phyloP scores from a whole-genome alignment of 1,284 basidiomycete genomes.

The Trichosporon coremiiforme region DNA sequence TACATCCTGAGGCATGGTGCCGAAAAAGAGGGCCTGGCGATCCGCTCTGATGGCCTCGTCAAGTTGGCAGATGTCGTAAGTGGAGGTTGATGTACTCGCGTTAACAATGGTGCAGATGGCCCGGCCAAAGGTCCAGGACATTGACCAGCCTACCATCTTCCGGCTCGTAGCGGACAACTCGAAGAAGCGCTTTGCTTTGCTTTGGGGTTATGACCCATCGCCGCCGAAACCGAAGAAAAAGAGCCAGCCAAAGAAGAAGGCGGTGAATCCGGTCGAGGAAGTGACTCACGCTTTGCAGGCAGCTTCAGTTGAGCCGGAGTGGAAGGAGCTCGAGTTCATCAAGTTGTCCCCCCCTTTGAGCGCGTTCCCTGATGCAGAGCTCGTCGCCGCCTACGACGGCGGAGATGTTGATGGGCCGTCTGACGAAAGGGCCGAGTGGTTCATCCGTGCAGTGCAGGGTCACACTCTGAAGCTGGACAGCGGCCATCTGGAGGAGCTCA shows the following conservation, averaged over 20 bases:
- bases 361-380: conserved; percentile 9
- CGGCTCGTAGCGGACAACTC: conserved; percentile 72
- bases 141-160: conserved; percentile 66
- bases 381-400: conserved; percentile 8
- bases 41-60: conserved; percentile 79
- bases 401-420: conserved; percentile 13
- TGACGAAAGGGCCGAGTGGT: conserved; percentile 61
- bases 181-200: conserved; percentile 75
- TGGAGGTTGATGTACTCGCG: conserved; percentile 31
- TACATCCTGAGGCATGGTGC: conserved; percentile 85
- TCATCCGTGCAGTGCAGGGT: conserved; percentile 92
- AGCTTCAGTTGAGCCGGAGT: conserved; percentile 13
- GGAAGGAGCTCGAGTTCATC: conserved; percentile 41
- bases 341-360: conserved; percentile 27
- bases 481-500: conserved; percentile 54
- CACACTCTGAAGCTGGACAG: conserved; percentile 76
- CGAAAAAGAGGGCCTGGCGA: conserved; percentile 68
- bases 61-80: conserved; percentile 72
- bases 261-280: conserved; percentile 3
- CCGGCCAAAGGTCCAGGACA: conserved; percentile 61
- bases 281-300: background rate
- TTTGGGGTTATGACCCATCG: conserved; percentile 62
- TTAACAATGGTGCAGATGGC: conserved; percentile 57
- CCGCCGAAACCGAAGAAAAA: conserved; percentile 44
- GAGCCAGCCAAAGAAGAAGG: conserved; percentile 32